Evolutionary conservation across 805 yeast genomes (phyloP), one percentile per base, ranked within the genome.

Genomic region (Cyberlindnera samutprakarnensis): DNA sequence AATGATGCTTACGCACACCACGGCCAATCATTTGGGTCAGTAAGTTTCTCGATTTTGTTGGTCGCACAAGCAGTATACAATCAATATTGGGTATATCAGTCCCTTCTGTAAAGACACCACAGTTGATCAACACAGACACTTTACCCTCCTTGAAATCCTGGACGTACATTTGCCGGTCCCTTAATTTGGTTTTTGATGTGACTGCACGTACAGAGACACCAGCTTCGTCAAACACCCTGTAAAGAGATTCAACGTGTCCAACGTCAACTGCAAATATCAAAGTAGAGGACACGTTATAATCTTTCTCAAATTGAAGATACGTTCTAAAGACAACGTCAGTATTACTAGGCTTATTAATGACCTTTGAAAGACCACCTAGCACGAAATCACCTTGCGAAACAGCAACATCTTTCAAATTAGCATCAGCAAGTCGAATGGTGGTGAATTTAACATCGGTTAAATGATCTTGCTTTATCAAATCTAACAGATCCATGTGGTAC

Each of bases 31-130:
- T 88, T 51, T 88, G 97, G 13, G 76, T 66, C 23, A 85, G 56
- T 26, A 88, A 57, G 0, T 81, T 73, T 20, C 75, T 59, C 1
- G 96, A 87, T 36, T 67, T 68, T 0, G 96, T 83, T 2, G 96
- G 95, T 21, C 96, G 60, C 4, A 84, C 82, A 20, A 88, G 54
- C 18, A 88, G 62, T 10, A 88, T 61, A 19, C 86, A 77, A 49
- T 88, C 96, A 35, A 87, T 80, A 39, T 77, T 77, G 3, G 96
- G 96, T 14, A 90, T 77, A 57, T 88, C 96, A 0, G 96, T 86
- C 0, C 97, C 97, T 53, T 88, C 97, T 0, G 95, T 88, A 45
- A 90, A 79, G 6, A 88, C 84, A 13, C 82, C 85, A 52, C 95
- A 92, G 49, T 90, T 90, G 59, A 92, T 69, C 19, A 88, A 56